Conservation (phyloP, 192 early-diverging fungal species). For the Coemansia sp. region DNA sequence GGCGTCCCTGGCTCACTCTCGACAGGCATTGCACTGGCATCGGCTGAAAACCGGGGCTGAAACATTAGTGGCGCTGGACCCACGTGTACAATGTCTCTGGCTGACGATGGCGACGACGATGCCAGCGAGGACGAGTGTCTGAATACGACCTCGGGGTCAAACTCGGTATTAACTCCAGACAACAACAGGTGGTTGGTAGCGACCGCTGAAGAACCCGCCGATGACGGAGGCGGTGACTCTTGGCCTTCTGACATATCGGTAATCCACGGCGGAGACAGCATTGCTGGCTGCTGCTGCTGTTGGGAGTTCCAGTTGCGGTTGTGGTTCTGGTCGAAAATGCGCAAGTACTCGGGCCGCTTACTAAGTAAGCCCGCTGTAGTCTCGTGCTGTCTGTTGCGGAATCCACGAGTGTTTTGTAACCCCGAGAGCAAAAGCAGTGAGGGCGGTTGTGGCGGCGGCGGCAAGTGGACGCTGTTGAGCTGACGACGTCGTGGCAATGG, state of each 20-base stretch:
- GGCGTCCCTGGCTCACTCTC: background rate
- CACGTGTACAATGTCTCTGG: background rate
- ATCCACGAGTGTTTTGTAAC: background rate
- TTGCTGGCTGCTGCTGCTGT: slow-evolving; percentile 9
- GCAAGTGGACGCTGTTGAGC: background rate
- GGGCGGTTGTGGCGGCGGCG: background rate
- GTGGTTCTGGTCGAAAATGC: slow-evolving; percentile 18
- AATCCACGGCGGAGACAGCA: background rate
- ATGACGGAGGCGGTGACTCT: slow-evolving; percentile 3
- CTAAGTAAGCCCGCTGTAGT: background rate
- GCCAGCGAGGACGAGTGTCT: slow-evolving; percentile 9
- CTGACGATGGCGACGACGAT: slow-evolving; percentile 1
- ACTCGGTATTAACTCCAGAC: slow-evolving; percentile 34
- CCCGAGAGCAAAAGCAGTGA: slow-evolving; percentile 11
- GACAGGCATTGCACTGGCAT: background rate
- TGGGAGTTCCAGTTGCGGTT: background rate
- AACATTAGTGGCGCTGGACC: background rate
- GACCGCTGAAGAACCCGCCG: background rate
- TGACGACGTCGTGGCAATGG: background rate
- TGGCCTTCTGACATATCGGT: background rate
- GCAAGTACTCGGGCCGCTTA: slow-evolving; percentile 35
- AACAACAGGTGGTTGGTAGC: slow-evolving; percentile 44
- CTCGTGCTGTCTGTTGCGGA: slow-evolving; percentile 4
- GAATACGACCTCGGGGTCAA: slow-evolving; percentile 31
- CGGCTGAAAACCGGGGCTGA: background rate